A percentile compares a stretch with the other conserved stretches of the same genome.
Evolutionary conservation across 2,329 filamentous ascomycete genomes (phyloP).

Genomic region (Aphanocladium album): DNA sequence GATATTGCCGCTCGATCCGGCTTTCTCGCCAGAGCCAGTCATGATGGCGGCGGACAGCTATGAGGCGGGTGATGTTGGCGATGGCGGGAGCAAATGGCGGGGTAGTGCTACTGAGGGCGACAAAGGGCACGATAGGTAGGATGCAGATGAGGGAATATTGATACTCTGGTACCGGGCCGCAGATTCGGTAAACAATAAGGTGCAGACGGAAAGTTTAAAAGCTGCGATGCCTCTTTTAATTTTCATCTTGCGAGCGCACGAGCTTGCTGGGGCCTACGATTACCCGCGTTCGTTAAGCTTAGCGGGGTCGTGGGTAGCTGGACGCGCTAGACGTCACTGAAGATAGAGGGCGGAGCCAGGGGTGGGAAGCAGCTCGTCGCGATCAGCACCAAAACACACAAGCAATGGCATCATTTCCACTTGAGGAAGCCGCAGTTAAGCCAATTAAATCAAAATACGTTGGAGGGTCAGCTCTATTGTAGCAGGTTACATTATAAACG

Average conservation of each 20-base stretch:
- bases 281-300: neutral
- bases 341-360: neutral
- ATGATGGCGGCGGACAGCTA: slow-evolving; percentile 18
- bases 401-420: slow-evolving; percentile 8
- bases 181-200: neutral
- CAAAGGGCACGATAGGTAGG: neutral
- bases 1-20: slow-evolving; percentile 20
- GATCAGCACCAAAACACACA: neutral
- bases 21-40: slow-evolving; percentile 22
- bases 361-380: neutral
- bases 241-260: neutral
- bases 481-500: neutral
- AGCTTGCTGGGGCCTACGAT: neutral
- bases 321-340: slow-evolving; percentile 1
- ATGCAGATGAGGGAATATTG: neutral
- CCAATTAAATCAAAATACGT: neutral
- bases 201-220: neutral
- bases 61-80: neutral
- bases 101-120: neutral
- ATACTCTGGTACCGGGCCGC: neutral
- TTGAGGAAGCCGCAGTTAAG: neutral
- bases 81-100: neutral
- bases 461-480: neutral
- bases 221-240: neutral
- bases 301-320: neutral